Evolutionary conservation across 2,329 filamentous ascomycete genomes (phyloP), one percentile per base, ranked within the genome.

Genomic region (Fusarium sp.): DNA sequence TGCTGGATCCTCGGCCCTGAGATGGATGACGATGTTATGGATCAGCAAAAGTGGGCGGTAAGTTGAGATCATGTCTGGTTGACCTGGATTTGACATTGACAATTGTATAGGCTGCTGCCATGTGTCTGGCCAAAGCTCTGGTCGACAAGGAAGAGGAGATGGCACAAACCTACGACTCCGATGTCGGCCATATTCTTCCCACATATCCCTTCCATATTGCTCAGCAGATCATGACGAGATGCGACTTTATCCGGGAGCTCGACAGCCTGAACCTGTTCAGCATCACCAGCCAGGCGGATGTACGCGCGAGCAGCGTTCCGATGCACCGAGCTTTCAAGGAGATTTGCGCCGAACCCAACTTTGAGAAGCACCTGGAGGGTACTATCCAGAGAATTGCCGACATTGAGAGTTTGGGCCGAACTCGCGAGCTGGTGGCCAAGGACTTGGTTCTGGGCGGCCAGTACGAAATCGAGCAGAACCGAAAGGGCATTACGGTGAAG

Each of bases 21-120:
- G 71, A 93, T 94, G 92, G 96, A 98, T 77, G 96, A 98, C 83
- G 96, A 99, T 80, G 96, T 98, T 76, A 98, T 98, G 92, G 94
- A 98, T 79, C 94, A 98, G 82, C 95, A 98, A 81, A 98, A 98
- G 82, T 98, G 94, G 87, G 94, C 95, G 54, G 93, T 94, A 86
- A 84, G 92, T 89, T 35, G 42, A 67, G 8, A 16, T 45, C 40
- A 3, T 35, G 27, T 20, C 27, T 18, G 3, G 22, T 50, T 54
- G 18, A 24, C 8, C 6, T 42, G 42, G 68, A 60, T 52, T 31
- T 20, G 9, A 52, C 59, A 76, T 66, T 45, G 47, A 29, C 29
- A 20, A 50, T 27, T 22, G 10, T 27, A 13, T 70, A 94, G 90
- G 94, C 95, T 14, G 95, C 94, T 14, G 95, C 96, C 40, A 98